Base-by-base conservation (phyloP, 176 grass and related monocot species). In the Carex pumila region DNA sequence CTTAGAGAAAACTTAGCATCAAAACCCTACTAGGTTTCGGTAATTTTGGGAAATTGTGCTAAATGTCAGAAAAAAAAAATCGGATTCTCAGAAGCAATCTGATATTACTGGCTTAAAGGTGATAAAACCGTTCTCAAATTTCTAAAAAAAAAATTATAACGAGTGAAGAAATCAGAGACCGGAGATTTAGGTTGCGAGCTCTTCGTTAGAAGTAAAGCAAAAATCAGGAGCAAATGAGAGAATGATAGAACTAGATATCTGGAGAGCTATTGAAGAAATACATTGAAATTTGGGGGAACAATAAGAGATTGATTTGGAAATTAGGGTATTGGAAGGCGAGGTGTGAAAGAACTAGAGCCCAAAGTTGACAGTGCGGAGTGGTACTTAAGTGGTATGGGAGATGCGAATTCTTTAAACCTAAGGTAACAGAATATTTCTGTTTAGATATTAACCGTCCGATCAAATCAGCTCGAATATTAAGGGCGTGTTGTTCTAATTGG, bases 281-380 rank as follows among this genome's bases (percentile, higher is more conserved):
- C 4, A 18, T 62, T 6, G 53, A 60, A 36, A 19, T 81, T 81
- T 81, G 34, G 32, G 29, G 59, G 1, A 12, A 81, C 29, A 36
- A 36, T 45, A 50, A 81, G 18, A 10, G 59, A 63, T 81, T 81
- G 18, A 65, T 81, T 81, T 11, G 14, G 55, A 80, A 60, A 80
- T 80, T 61, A 80, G 77, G 55, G 77, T 65, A 62, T 81, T 65
- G 58, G 34, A 17, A n/a, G 37, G 31, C 59, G 4, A 61, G 56
- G 37, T 5, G 18, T 22, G 54, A 62, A 63, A 62, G 37, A 37
- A 56, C 7, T 2, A 41, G 37, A 11, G 12, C 3, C 17, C 9
- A 3, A 3, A 81, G 47, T 50, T 50, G 47, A 3, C 47, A 50
- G 79, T 63, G 57, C 29, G 59, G 32, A 64, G 79, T 64, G 36